These are phyloP conservation scores for Trametes sp. DNA, from an alignment of 1,284 basidiomycete species.

Conservation along the genomic window DNA sequence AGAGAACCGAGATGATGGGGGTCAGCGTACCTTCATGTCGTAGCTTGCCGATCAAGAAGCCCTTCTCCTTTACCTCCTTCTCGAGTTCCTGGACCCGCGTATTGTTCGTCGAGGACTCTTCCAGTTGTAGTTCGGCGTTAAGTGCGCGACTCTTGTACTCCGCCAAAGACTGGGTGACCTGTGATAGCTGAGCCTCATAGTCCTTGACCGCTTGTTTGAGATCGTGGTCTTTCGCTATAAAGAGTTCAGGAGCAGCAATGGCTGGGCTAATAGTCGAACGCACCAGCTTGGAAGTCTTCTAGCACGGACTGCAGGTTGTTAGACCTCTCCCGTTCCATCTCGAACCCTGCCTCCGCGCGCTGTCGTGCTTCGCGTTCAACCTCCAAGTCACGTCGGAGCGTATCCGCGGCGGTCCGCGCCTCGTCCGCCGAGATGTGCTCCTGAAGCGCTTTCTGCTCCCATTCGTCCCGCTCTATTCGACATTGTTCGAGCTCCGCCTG, in stretches of 20 bases:
- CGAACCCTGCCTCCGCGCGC: conserved; percentile 62
- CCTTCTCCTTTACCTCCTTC: conserved; percentile 95
- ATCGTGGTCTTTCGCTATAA: conserved; percentile 77
- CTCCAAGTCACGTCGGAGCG: conserved; percentile 71
- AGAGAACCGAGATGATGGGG: background rate
- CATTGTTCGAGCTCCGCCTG: conserved; percentile 86
- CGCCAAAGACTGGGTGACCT: conserved; percentile 77
- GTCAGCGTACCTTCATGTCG: conserved; percentile 84
- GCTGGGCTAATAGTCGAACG: conserved; percentile 37
- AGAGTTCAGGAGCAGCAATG: conserved; percentile 26
- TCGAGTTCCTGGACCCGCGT: conserved; percentile 76
- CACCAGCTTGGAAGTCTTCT: conserved; percentile 93
- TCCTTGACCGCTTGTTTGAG: conserved; percentile 82
- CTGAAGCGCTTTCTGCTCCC: conserved; percentile 80
- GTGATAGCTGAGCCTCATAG: conserved; percentile 77
- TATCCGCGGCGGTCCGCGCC: conserved; percentile 60
- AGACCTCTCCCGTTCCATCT: conserved; percentile 79
- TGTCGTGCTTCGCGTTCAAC: conserved; percentile 65
- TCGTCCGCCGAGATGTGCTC: conserved; percentile 81
- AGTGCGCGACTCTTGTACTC: conserved; percentile 89
- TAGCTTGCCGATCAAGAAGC: conserved; percentile 88
- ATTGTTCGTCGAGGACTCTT: conserved; percentile 74
- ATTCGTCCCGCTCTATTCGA: conserved; percentile 87
- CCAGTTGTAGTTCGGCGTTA: conserved; percentile 85
- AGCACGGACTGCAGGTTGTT: conserved; percentile 91